Percentiles rank a stretch among this genome's conserved stretches.
Evolutionary conservation across 441 rosid genomes (phyloP).

Genomic region (Populus hybrid): DNA sequence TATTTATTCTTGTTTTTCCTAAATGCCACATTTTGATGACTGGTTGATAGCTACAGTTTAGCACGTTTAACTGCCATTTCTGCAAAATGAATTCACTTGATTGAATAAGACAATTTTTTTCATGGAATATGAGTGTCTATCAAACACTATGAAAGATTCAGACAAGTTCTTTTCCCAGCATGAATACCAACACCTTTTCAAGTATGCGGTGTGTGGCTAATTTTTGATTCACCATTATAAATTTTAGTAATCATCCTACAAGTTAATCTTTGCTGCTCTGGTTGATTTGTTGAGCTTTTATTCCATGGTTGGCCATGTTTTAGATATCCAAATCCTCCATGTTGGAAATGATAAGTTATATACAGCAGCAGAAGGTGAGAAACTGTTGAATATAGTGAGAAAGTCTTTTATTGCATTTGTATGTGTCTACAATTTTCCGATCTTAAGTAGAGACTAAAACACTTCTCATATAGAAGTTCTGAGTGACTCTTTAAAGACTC

Average conservation of each 20-base stretch:
- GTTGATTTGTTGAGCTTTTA: neutral
- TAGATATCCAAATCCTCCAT: neutral
- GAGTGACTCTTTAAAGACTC: neutral
- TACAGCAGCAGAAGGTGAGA: neutral
- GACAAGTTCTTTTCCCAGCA: neutral
- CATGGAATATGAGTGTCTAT: neutral
- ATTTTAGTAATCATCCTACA: neutral
- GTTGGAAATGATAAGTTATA: no score
- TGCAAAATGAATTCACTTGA: neutral
- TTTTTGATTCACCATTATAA: neutral
- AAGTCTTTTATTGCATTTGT: neutral
- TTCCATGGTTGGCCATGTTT: neutral
- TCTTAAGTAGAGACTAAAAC: neutral
- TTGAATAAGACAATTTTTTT: no score
- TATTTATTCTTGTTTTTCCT: neutral
- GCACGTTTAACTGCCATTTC: neutral
- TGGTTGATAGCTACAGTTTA: neutral
- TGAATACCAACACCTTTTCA: neutral
- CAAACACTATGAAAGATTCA: neutral
- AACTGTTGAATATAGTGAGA: neutral
- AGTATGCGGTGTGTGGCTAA: neutral
- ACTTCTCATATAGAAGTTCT: neutral
- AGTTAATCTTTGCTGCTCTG: neutral
- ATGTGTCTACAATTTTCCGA: neutral
- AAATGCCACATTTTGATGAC: neutral